Base-by-base conservation (phyloP, 2,329 filamentous ascomycete genomes). In the Alternaria sp. region DNA sequence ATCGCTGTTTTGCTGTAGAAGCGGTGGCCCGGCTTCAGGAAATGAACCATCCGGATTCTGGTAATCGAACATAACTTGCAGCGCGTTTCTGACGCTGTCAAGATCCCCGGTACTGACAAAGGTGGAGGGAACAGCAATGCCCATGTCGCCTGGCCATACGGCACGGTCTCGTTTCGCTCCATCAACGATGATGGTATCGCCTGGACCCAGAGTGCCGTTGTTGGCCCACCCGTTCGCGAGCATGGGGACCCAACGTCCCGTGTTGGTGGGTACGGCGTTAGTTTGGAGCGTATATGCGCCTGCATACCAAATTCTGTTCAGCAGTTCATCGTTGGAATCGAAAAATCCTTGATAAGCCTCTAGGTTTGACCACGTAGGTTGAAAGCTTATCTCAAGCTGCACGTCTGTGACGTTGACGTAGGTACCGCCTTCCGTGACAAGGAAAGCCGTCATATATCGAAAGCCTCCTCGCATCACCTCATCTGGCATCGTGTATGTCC, bases 271-370 rank as follows among this genome's bases (percentile, higher is more conserved):
- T 2, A 77, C 77, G 6, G 71, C 71, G 32, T 80, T 80, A 1
- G 78, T 80, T 30, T 81, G 80, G 12, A 80, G 56, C 1, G 79
- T 81, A 60, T 81, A 81, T 13, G 79, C 80, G n/a, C 79, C 86
- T 44, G 81, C 83, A 65, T 88, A 88, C 86, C 86, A 88, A 51
- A 87, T 85, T 7, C 81, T 80, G 70, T 88, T 88, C 54, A 89
- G 80, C 11, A 86, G 70, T 32, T 85, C 81, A 23, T 72, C 67
- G n/a, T 61, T 59, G 10, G 58, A 71, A 11, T 70, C 59, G 40
- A 75, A 74, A 36, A 82, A 82, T 1, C 81, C 81, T 30, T 77
- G 73, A 55, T 80, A 81, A 3, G 79, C 78, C 8, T 74, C 72
- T 8, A 82, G 66, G 51, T 83, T 80, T 3, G 84, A 76, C 82